These are phyloP conservation scores for Miscanthus lutarioriparius DNA, from an alignment of 176 grass and related monocot genomes.

Conservation along the genomic window DNA sequence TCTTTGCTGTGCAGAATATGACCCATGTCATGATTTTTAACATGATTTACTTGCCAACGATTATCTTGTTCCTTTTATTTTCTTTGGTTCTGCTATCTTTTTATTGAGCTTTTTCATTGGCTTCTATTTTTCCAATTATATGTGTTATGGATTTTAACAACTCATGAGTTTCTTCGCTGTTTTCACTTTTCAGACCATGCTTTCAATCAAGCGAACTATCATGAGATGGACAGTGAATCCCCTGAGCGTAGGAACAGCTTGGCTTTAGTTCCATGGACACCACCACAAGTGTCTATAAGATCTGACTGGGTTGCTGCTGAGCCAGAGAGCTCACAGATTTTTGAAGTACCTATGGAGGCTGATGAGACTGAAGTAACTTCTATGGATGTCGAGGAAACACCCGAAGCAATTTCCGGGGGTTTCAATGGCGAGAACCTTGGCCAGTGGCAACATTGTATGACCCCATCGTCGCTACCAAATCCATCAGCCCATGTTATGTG, in stretches of 20 bases:
- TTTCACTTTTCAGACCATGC: constrained; percentile 46
- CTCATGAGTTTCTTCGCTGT: neutral
- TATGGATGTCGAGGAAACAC: constrained; percentile 68
- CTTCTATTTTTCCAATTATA: neutral
- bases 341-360: constrained; percentile 58
- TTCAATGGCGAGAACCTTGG: constrained; percentile 36
- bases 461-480: constrained; percentile 37
- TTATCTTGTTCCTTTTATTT: constrained; percentile 11
- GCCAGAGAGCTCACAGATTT: neutral
- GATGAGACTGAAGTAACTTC: constrained; percentile 52
- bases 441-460: constrained; percentile 73
- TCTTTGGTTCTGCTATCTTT: constrained; percentile 20
- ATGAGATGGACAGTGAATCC: constrained; percentile 55
- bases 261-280: constrained; percentile 79
- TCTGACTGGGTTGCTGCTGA: constrained; percentile 26
- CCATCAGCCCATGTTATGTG: constrained; percentile 58
- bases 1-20: constrained; percentile 1
- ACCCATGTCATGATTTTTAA: neutral
- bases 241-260: constrained; percentile 52
- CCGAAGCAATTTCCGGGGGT: neutral
- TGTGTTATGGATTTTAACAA: neutral
- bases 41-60: neutral
- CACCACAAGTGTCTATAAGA: constrained; percentile 20
- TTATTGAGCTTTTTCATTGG: neutral
- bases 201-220: constrained; percentile 45